phyloP scores from a whole-genome alignment of 1,284 basidiomycete species.

The Cerrena zonata region DNA sequence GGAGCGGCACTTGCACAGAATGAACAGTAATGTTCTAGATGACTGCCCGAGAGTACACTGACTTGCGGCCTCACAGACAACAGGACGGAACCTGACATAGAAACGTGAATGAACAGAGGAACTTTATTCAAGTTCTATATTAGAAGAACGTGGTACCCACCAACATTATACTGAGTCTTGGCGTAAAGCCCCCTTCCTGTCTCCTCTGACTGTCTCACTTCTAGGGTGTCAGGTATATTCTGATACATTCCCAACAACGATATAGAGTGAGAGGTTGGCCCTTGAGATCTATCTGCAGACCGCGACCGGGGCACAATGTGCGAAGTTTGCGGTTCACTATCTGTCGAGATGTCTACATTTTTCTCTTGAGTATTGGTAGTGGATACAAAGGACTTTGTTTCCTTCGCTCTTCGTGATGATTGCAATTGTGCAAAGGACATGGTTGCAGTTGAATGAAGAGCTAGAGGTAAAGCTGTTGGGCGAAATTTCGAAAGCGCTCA shows the following conservation, averaged over 20 bases:
- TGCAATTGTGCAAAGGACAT: conserved; percentile 15
- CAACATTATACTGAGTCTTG: conserved; percentile 3
- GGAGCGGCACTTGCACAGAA: conserved; percentile 47
- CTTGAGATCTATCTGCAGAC: background rate
- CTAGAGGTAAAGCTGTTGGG: too few species aligned
- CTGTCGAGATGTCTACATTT: background rate
- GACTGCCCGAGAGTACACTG: conserved; percentile 59
- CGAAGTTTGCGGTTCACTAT: background rate
- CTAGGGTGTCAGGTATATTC: background rate
- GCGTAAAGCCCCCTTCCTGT: conserved; percentile 13
- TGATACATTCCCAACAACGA: background rate
- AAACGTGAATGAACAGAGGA: background rate
- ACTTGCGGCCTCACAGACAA: conserved; percentile 55
- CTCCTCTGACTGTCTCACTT: conserved; percentile 4
- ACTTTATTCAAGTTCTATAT: too few species aligned
- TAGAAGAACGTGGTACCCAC: conserved; percentile 2
- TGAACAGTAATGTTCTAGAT: conserved; percentile 63
- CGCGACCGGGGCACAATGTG: background rate
- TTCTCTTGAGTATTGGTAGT: background rate
- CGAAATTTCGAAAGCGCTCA: too few species aligned
- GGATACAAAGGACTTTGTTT: conserved; percentile 13
- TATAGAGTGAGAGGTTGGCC: background rate
- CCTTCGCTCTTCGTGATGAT: conserved; percentile 14
- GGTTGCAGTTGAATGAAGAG: too few species aligned
- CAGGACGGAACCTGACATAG: conserved; percentile 50